Evolutionary conservation across 805 yeast species (phyloP).

Genomic region (Ogataea trehalophila): DNA sequence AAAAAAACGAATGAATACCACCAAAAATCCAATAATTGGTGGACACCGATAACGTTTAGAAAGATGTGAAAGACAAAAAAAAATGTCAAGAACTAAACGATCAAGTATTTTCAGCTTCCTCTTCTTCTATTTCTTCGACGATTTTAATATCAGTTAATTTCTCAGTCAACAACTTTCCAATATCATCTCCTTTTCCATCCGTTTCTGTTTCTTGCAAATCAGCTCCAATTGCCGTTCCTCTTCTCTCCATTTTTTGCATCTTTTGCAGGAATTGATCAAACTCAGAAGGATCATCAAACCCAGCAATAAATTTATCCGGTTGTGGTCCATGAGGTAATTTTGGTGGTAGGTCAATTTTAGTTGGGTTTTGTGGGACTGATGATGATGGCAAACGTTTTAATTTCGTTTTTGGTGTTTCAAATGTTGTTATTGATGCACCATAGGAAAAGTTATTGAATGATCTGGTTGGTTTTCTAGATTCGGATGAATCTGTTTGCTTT

Average conservation of each 20-base stretch:
- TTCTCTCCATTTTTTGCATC: slow-evolving; percentile 6
- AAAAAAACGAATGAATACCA: no score
- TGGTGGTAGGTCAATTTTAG: neutral
- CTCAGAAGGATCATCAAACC: slow-evolving; percentile 18
- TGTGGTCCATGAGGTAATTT: neutral
- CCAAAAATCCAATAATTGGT: no score
- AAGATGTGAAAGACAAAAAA: neutral
- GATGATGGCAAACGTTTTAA: neutral
- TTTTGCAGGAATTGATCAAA: slow-evolving; percentile 13
- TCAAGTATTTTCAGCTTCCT: neutral
- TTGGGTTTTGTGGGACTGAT: neutral
- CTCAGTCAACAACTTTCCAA: slow-evolving; percentile 1
- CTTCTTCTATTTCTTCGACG: neutral
- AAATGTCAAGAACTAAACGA: neutral
- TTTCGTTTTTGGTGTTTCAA: neutral
- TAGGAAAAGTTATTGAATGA: neutral
- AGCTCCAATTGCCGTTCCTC: slow-evolving; percentile 3
- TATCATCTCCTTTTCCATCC: neutral
- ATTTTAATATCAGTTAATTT: neutral
- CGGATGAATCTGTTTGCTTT: neutral
- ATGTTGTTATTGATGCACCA: neutral
- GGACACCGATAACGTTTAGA: no score
- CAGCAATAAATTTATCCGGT: slow-evolving; percentile 6
- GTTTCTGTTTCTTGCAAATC: slow-evolving; percentile 3
- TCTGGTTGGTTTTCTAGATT: slow-evolving; percentile 3